A percentile compares a stretch with the other conserved stretches of the same genome.
phyloP scores from a whole-genome alignment of 2,329 filamentous ascomycete genomes.

The Verruconis gallopava region DNA sequence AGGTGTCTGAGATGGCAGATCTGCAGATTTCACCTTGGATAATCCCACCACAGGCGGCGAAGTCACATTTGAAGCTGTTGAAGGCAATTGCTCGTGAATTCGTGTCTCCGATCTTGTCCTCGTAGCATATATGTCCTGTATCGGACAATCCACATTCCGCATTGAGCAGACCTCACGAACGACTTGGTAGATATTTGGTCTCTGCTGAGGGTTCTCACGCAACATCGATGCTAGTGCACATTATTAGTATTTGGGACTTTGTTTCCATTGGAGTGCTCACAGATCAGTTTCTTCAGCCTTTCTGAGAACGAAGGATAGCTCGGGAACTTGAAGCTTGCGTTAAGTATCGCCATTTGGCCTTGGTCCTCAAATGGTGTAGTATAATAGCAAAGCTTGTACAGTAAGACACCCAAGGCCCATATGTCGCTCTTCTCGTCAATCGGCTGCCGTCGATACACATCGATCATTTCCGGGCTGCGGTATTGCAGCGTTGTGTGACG shows the following conservation, averaged over 20 bases:
- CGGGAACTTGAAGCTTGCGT: slow-evolving; percentile 87
- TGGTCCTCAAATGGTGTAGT: slow-evolving; percentile 98
- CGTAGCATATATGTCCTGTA: slow-evolving; percentile 56
- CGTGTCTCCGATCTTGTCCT: slow-evolving; percentile 52
- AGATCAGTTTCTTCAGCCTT: slow-evolving; percentile 76
- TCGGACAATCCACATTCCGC: slow-evolving; percentile 74
- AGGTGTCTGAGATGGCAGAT: slow-evolving; percentile 49
- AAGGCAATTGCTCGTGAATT: slow-evolving; percentile 46
- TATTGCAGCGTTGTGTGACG: slow-evolving; percentile 96
- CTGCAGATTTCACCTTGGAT: slow-evolving; percentile 60
- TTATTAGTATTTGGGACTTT: too few species aligned
- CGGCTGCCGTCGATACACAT: slow-evolving; percentile 89
- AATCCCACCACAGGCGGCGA: slow-evolving; percentile 59
- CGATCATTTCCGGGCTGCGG: slow-evolving; percentile 95
- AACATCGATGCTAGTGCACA: slow-evolving; percentile 63
- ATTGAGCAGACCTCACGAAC: slow-evolving; percentile 76
- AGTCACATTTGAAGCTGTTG: slow-evolving; percentile 38
- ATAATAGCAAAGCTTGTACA: slow-evolving; percentile 99
- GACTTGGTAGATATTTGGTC: slow-evolving; percentile 92
- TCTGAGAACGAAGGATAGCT: slow-evolving; percentile 82
- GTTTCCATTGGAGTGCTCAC: slow-evolving; percentile 44
- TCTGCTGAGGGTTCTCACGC: slow-evolving; percentile 61
- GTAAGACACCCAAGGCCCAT: slow-evolving; percentile 85
- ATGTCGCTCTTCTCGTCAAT: slow-evolving; percentile 99
- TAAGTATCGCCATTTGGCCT: slow-evolving; percentile 91